These are phyloP conservation scores for Diaporthe citrichinensis DNA, from an alignment of 2,329 filamentous ascomycete species.

Conservation along the genomic window DNA sequence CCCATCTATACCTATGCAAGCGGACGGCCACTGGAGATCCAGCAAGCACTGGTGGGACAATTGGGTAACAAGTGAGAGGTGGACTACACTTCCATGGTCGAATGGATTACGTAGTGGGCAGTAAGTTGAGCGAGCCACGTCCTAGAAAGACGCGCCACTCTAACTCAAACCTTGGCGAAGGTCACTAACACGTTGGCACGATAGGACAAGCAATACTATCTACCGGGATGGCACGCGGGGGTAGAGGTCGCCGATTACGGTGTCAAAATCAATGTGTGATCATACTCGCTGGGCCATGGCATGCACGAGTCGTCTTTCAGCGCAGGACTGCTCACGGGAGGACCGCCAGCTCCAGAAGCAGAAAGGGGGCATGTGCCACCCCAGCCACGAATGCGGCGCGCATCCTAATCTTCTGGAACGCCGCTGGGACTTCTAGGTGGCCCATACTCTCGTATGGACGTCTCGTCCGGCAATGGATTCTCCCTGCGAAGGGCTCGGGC, in stretches of 20 bases:
- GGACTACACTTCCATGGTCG: neutral
- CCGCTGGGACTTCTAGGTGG: neutral
- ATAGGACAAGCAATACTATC: constrained; percentile 15
- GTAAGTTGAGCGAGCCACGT: neutral
- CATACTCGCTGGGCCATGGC: neutral
- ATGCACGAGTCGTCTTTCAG: too few relatives aligned
- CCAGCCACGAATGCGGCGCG: constrained; percentile 2
- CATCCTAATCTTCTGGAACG: constrained; percentile 4
- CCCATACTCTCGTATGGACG: neutral
- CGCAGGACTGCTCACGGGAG: neutral
- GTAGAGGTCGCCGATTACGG: neutral
- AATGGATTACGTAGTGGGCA: neutral
- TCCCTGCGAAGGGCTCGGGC: neutral
- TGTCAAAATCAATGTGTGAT: neutral
- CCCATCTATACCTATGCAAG: neutral
- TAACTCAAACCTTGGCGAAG: constrained; percentile 10
- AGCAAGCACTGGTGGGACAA: constrained; percentile 21
- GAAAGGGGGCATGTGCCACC: constrained; percentile 1
- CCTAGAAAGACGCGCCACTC: neutral
- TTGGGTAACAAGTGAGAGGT: neutral
- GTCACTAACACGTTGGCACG: neutral
- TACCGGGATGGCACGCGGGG: neutral
- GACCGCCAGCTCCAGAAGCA: neutral
- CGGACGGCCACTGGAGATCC: neutral
- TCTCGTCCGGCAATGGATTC: neutral